Percentiles rank a stretch among this genome's conserved stretches.
Evolutionary conservation across 768 basidiomycete species (phyloP).

Genomic region (Tylopilus vinaceipallidus): DNA sequence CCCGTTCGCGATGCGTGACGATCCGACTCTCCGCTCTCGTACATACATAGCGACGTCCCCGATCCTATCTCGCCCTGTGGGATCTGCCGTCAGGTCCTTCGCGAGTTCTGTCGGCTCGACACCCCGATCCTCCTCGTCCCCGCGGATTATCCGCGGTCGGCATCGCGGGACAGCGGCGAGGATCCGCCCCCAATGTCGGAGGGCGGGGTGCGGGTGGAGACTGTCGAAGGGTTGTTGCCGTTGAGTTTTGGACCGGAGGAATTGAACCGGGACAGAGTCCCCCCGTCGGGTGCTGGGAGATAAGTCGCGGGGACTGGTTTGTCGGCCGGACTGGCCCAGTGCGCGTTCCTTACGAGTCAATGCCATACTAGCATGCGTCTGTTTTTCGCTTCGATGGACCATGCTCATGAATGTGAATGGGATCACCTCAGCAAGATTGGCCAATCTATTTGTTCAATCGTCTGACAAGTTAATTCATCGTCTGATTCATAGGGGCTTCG

Average conservation of each 20-base stretch:
- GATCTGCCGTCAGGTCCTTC: slow-evolving; percentile 87
- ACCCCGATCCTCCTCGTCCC: slow-evolving; percentile 76
- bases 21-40: neutral
- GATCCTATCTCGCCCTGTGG: slow-evolving; percentile 82
- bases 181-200: slow-evolving; percentile 18
- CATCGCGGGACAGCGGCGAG: slow-evolving; percentile 15
- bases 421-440: too few relatives aligned
- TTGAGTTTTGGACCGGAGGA: slow-evolving; percentile 88
- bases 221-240: slow-evolving; percentile 72
- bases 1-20: too few relatives aligned
- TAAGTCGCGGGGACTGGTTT: neutral
- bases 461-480: too few relatives aligned
- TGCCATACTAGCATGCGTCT: neutral
- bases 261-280: slow-evolving; percentile 48
- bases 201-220: slow-evolving; percentile 57
- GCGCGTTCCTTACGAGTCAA: neutral
- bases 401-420: too few relatives aligned
- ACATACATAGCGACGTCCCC: slow-evolving; percentile 60
- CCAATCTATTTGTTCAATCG: too few relatives aligned
- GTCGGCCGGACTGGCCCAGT: neutral
- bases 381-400: too few relatives aligned
- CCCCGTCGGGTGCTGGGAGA: neutral
- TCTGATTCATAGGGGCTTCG: too few relatives aligned
- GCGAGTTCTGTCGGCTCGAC: slow-evolving; percentile 76
- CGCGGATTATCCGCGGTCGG: slow-evolving; percentile 50